Evolutionary conservation across 805 yeast genomes (phyloP), one percentile per base, ranked within the genome.

Genomic region (Phaffomyces opuntiae): DNA sequence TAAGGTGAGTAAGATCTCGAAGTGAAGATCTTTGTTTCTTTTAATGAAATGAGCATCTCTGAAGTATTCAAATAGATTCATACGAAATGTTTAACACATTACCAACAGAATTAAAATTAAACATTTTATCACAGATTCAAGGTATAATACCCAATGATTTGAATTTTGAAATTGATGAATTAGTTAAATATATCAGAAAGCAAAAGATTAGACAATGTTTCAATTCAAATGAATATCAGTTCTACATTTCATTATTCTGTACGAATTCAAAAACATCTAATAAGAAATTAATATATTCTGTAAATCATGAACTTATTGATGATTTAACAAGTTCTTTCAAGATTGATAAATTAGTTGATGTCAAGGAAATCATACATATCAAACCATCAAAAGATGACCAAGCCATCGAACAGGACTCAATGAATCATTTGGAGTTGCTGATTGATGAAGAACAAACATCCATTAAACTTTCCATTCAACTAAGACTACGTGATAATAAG

Each of bases 81-180:
- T 5, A 12, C 2, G 13, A 11, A 11, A 29, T 29, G 31, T 45
- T 49, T 33, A 11, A 44, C 1, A 13, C 33, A 4, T 38, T 53
- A 21, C 56, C 56, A 17, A 35, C 42, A 3, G 56, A 53, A 26
- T 9, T 53, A 13, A 40, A 53, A 25, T 42, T 53, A 7, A 47
- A 50, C 13, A 39, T 49, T 13, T 32, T 53, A 5, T 49, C 53
- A 26, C 53, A 53, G n/a, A 12, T 13, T 17, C 31, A 36, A 17
- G 25, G 26, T 4, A 42, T 32, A 24, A 31, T 36, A 40, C 45
- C 41, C 45, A 37, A 25, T 4, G 9, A 32, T n/a, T 29, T 42
- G 19, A 25, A 39, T 5, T 14, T 17, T 11, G 44, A 42, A 17
- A 11, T 36, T 7, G 35, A 39, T 16, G 42, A 42, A 25, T 11